A percentile compares a stretch with the other conserved stretches of the same genome.
Conservation (phyloP, 768 basidiomycete genomes). For the Gloeophyllum trabeum region DNA sequence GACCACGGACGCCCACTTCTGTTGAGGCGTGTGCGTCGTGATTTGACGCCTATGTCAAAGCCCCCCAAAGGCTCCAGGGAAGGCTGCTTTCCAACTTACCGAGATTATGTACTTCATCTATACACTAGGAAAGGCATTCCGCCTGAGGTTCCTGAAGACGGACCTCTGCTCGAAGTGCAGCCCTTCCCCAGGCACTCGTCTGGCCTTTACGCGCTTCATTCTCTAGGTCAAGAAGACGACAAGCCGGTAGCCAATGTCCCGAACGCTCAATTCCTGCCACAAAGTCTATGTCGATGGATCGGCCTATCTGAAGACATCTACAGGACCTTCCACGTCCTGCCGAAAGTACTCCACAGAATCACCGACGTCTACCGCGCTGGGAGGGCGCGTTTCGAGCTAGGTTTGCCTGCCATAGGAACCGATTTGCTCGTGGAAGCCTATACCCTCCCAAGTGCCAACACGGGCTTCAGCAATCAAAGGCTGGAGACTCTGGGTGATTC, state of each 20-base stretch:
- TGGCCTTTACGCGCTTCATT: constrained; percentile 24
- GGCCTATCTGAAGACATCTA: constrained; percentile 38
- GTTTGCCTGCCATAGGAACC: constrained; percentile 47
- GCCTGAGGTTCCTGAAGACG: constrained; percentile 37
- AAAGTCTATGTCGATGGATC: constrained; percentile 41
- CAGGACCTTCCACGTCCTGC: constrained; percentile 44
- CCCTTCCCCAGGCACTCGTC: constrained; percentile 29
- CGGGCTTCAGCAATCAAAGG: constrained; percentile 72
- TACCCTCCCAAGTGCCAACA: constrained; percentile 54
- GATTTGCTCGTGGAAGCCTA: constrained; percentile 61
- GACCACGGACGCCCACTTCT: constrained; percentile 44
- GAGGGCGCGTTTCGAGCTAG: constrained; percentile 37
- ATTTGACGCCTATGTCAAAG: constrained; percentile 53
- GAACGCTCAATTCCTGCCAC: constrained; percentile 24
- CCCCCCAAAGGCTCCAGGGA: constrained; percentile 43
- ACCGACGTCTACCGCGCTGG: constrained; percentile 54
- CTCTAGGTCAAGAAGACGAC: constrained; percentile 2
- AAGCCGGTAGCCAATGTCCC: constrained; percentile 4
- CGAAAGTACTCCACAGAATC: constrained; percentile 55
- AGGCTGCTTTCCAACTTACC: constrained; percentile 34
- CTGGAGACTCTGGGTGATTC: constrained; percentile 84
- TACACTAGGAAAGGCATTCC: constrained; percentile 35
- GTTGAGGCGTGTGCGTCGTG: constrained; percentile 46
- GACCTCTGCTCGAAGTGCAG: constrained; percentile 50
- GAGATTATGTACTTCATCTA: constrained; percentile 44